phyloP scores from a whole-genome alignment of 2,329 filamentous ascomycete genomes.

The Fusarium domesticum region DNA sequence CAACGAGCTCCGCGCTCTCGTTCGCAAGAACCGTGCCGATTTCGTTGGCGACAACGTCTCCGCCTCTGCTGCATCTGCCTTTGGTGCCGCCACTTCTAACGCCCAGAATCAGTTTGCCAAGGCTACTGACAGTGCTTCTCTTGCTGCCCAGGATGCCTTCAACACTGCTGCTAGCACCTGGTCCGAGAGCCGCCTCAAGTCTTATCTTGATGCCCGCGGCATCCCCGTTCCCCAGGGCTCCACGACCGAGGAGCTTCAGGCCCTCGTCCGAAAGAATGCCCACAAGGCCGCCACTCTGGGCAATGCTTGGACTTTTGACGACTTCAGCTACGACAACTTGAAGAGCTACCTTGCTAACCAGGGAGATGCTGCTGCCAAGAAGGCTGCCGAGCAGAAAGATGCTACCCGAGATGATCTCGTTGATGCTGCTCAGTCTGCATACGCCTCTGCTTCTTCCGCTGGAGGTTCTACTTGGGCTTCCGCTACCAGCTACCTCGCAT shows the following conservation, averaged over 20 bases:
- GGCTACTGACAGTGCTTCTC: conserved; percentile 66
- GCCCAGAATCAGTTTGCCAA: conserved; percentile 74
- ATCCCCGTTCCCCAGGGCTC: conserved; percentile 70
- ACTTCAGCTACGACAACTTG: conserved; percentile 68
- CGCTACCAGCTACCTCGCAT: conserved; percentile 66
- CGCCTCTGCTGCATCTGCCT: conserved; percentile 56
- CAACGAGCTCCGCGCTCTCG: conserved; percentile 85
- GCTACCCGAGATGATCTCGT: conserved; percentile 72
- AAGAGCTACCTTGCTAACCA: conserved; percentile 54
- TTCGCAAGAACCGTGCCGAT: conserved; percentile 79
- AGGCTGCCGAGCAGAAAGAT: conserved; percentile 59
- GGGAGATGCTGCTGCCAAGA: conserved; percentile 54
- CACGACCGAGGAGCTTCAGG: conserved; percentile 70
- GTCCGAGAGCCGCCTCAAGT: conserved; percentile 76
- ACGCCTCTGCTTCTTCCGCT: conserved; percentile 56
- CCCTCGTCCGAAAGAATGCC: conserved; percentile 68
- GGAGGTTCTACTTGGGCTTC: conserved; percentile 61
- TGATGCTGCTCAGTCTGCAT: conserved; percentile 60
- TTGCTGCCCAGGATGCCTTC: conserved; percentile 65
- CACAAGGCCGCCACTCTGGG: conserved; percentile 68
- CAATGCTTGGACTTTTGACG: conserved; percentile 77
- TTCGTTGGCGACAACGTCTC: conserved; percentile 64
- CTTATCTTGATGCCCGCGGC: conserved; percentile 73
- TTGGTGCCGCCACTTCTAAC: conserved; percentile 69
- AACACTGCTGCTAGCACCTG: conserved; percentile 59